Evolutionary conservation across 2,329 filamentous ascomycete species (phyloP).

Genomic region (Cladosporium sp.): DNA sequence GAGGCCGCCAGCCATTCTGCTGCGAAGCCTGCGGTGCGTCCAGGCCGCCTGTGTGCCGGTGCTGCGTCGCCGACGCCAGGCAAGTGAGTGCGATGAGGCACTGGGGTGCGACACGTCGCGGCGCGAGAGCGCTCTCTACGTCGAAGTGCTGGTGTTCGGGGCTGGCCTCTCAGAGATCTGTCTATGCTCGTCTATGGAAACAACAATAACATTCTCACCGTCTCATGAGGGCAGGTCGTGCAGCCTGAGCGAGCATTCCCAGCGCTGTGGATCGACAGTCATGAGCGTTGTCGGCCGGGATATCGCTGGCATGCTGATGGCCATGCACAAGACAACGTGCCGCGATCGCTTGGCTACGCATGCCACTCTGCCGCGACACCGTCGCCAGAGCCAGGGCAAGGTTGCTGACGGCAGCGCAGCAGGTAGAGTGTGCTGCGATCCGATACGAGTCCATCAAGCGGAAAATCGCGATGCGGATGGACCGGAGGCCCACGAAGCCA

Average conservation of each 20-base stretch:
- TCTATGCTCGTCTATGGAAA: neutral
- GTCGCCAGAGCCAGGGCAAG: neutral
- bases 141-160: no score
- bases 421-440: neutral
- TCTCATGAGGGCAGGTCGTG: neutral
- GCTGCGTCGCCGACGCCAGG: no score
- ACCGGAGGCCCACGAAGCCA: slow-evolving; percentile 6
- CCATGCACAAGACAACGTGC: slow-evolving; percentile 10
- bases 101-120: no score
- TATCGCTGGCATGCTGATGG: slow-evolving; percentile 10
- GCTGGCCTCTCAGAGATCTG: no score
- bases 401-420: neutral
- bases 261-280: slow-evolving; percentile 6
- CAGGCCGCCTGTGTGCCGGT: neutral
- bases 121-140: no score
- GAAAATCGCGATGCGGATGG: slow-evolving; percentile 1
- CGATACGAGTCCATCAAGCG: neutral
- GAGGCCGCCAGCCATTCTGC: slow-evolving; percentile 7
- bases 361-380: neutral
- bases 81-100: no score
- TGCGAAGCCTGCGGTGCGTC: neutral
- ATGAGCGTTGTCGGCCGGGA: slow-evolving; percentile 5
- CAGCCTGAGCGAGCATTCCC: neutral
- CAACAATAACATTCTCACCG: neutral
- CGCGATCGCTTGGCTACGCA: slow-evolving; percentile 6